Conservation (phyloP, 2,329 filamentous ascomycete species). For the Phaeosphaeriaceae sp. region DNA sequence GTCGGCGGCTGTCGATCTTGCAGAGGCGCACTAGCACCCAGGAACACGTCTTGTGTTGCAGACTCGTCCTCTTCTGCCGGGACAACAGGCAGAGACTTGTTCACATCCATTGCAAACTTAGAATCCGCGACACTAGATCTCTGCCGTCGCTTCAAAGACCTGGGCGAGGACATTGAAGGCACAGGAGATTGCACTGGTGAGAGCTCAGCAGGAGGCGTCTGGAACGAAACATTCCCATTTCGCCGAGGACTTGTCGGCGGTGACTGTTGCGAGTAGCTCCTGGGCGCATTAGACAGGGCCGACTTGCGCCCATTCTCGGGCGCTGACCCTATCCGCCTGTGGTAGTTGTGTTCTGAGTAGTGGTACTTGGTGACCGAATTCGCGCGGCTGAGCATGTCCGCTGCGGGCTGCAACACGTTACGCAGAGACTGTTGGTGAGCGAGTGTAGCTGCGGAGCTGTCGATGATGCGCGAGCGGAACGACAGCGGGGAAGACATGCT, state of each 20-base stretch:
- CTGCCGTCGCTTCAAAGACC: conserved; percentile 21
- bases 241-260: conserved; percentile 25
- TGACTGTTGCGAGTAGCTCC: conserved; percentile 28
- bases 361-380: conserved; percentile 29
- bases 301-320: conserved; percentile 31
- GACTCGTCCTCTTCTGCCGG: conserved; percentile 3
- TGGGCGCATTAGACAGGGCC: conserved; percentile 14
- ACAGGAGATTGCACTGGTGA: conserved; percentile 25
- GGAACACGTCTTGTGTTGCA: conserved; percentile 15
- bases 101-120: conserved; percentile 18
- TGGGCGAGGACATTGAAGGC: conserved; percentile 21
- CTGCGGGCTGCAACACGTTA: conserved; percentile 42
- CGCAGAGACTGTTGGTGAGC: conserved; percentile 42
- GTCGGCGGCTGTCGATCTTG: conserved; percentile 30
- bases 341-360: conserved; percentile 18
- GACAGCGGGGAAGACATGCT: conserved; percentile 37
- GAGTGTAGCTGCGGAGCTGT: conserved; percentile 39
- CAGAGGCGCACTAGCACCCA: conserved; percentile 17
- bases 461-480: conserved; percentile 33
- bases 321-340: conserved; percentile 44
- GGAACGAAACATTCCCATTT: conserved; percentile 8
- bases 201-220: conserved; percentile 15
- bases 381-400: conserved; percentile 41
- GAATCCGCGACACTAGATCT: conserved; percentile 7
- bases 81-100: conserved; percentile 34